Conservation (phyloP, 805 yeast genomes). For the Candida maesae region DNA sequence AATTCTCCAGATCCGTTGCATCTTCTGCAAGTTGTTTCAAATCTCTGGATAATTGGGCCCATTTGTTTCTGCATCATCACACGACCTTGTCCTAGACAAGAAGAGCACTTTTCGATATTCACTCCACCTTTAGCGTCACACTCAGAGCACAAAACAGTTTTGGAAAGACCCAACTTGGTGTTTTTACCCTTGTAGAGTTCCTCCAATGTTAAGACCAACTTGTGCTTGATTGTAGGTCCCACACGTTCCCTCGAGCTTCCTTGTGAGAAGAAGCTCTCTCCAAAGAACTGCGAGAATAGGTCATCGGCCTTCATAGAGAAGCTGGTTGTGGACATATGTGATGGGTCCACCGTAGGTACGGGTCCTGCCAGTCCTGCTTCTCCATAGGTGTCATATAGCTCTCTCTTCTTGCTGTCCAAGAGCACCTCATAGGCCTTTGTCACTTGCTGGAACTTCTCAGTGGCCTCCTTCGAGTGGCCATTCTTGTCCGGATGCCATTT, state of each 20-base stretch:
- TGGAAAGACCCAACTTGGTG: constrained; percentile 50
- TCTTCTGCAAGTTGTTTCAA: constrained; percentile 41
- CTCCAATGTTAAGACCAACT: constrained; percentile 45
- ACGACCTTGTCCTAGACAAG: constrained; percentile 43
- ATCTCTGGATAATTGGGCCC: constrained; percentile 43
- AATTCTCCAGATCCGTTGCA: constrained; percentile 41
- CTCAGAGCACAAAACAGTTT: constrained; percentile 41
- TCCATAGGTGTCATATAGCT: constrained; percentile 82
- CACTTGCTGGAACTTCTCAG: constrained; percentile 88
- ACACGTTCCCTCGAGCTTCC: constrained; percentile 24
- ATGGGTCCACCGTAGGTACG: constrained; percentile 31
- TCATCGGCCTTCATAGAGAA: constrained; percentile 25
- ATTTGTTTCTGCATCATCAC: constrained; percentile 36
- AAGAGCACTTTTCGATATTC: constrained; percentile 28
- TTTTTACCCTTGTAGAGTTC: constrained; percentile 59
- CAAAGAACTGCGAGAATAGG: constrained; percentile 31
- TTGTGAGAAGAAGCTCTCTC: constrained; percentile 22
- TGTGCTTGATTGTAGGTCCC: constrained; percentile 57
- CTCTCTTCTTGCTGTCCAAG: constrained; percentile 80
- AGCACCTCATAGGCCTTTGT: constrained; percentile 83
- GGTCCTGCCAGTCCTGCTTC: constrained; percentile 79
- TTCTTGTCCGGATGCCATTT: constrained; percentile 83
- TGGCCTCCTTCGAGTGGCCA: constrained; percentile 75
- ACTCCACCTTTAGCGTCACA: constrained; percentile 55
- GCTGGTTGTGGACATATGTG: not conserved